A percentile compares a stretch with the other conserved stretches of the same genome.
These are phyloP conservation scores for Phoma sp. DNA, from an alignment of 2,329 filamentous ascomycete genomes.

Conservation along the genomic window DNA sequence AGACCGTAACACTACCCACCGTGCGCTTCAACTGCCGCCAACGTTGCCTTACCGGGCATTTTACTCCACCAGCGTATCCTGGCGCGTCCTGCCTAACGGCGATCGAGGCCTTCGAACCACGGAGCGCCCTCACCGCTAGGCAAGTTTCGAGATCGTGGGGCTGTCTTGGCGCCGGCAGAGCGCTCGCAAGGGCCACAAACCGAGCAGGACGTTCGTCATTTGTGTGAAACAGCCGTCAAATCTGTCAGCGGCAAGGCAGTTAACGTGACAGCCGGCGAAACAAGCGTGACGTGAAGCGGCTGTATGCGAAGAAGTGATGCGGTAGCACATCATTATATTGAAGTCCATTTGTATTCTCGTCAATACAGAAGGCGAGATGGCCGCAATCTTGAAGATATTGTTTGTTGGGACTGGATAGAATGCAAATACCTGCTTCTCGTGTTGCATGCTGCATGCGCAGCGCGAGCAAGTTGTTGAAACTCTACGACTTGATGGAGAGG, in stretches of 20 bases:
- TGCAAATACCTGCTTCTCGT: slow-evolving; percentile 2
- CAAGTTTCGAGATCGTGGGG: slow-evolving; percentile 11
- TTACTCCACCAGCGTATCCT: background rate
- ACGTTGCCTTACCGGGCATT: background rate
- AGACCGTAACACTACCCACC: slow-evolving; percentile 1
- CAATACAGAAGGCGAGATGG: background rate
- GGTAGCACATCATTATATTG: background rate
- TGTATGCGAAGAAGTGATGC: slow-evolving; percentile 2
- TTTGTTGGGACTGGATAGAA: background rate
- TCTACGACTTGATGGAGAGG: background rate
- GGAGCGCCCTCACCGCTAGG: slow-evolving; percentile 7
- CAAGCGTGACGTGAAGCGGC: slow-evolving; percentile 2
- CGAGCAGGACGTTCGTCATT: slow-evolving; percentile 18
- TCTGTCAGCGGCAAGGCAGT: slow-evolving; percentile 23
- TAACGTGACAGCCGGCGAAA: slow-evolving; percentile 17
- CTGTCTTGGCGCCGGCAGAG: slow-evolving; percentile 1
- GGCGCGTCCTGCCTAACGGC: slow-evolving; percentile 1
- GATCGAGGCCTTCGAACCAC: slow-evolving; percentile 11
- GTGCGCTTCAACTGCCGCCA: slow-evolving; percentile 6
- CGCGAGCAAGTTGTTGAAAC: background rate
- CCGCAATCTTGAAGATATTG: background rate
- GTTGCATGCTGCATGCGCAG: background rate
- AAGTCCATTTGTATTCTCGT: slow-evolving; percentile 4
- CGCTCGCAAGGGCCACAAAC: background rate
- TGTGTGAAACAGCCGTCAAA: slow-evolving; percentile 34